Conservation (phyloP, 140 eudicot species). For the Oenanthe javanica region DNA sequence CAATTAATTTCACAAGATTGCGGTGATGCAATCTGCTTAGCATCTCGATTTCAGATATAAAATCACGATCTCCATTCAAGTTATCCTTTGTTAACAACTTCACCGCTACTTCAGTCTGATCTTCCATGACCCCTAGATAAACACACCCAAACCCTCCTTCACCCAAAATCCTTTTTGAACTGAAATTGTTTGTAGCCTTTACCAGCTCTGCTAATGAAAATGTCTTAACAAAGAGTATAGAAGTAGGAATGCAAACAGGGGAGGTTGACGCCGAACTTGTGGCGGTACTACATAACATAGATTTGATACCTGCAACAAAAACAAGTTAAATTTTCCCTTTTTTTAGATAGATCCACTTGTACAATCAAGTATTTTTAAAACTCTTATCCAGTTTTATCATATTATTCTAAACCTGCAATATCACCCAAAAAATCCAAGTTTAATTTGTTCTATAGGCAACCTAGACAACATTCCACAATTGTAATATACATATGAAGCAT, state of each 20-base stretch:
- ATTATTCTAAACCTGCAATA: background rate
- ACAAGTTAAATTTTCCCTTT: background rate
- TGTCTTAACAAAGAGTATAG: constrained; percentile 79
- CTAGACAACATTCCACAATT: background rate
- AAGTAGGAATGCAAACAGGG: constrained; percentile 61
- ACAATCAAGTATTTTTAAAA: background rate
- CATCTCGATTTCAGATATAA: constrained; percentile 89
- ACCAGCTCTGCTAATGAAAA: constrained; percentile 72
- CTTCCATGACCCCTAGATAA: constrained; percentile 69
- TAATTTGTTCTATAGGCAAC: background rate
- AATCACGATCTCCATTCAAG: constrained; percentile 85
- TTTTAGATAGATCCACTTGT: background rate
- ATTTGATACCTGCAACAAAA: constrained; percentile 53
- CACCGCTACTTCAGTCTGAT: constrained; percentile 78
- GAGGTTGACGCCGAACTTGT: constrained; percentile 71
- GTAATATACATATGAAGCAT: background rate
- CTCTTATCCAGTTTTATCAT: background rate
- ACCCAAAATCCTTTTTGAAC: constrained; percentile 65
- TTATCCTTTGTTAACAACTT: constrained; percentile 76
- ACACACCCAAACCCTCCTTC: constrained; percentile 99
- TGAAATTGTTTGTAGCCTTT: constrained; percentile 80
- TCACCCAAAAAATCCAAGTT: background rate
- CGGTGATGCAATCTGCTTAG: constrained; percentile 93
- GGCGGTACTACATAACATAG: constrained; percentile 51
- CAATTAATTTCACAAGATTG: constrained; percentile 84